Base-by-base conservation (phyloP, 1,284 basidiomycete species). In the Mycena sp. region DNA sequence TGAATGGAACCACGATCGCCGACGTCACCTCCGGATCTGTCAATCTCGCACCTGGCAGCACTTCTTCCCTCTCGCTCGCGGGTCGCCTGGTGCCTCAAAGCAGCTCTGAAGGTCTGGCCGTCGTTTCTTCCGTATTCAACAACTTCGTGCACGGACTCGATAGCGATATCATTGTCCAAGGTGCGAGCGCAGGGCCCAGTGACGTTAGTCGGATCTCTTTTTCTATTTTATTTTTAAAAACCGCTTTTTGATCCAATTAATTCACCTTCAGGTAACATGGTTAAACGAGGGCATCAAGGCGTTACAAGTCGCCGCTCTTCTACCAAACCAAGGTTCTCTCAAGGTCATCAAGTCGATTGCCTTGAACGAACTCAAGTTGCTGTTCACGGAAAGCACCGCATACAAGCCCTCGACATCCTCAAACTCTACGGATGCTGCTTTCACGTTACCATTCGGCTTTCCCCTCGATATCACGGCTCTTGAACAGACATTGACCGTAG, bases 211-310 rank as follows among this genome's bases (percentile, higher is more conserved):
- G 4, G 17, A 19, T 58, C 14, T 17, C 44, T 21, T n/a, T n/a
- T n/a, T n/a, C n/a, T n/a, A n/a, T n/a, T n/a, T n/a, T n/a, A n/a
- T n/a, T n/a, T n/a, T n/a, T n/a, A n/a, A n/a, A n/a, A n/a, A n/a
- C n/a, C 29, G 4, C 11, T 14, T 28, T 3, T 19, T 50, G 43
- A 25, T 45, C 40, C 38, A 40, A 23, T 28, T 43, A 19, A 63
- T 12, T 41, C 44, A 25, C 30, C 37, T 61, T 11, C 4, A 88
- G 87, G 87, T 90, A 16, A 84, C 84, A 1, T 94, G 92, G 91
- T 78, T 94, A 26, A 92, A 92, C 72, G 84, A 90, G 49, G 92
- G 86, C 29, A 92, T 94, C 73, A 87, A 88, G 76, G 77, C 80
- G 38, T 84, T 94, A n/a, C 74, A 81, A 54, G 80, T 93, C 4